Evolutionary conservation across 495 filamentous ascomycete species (phyloP).

Genomic region (Viridothelium virens): DNA sequence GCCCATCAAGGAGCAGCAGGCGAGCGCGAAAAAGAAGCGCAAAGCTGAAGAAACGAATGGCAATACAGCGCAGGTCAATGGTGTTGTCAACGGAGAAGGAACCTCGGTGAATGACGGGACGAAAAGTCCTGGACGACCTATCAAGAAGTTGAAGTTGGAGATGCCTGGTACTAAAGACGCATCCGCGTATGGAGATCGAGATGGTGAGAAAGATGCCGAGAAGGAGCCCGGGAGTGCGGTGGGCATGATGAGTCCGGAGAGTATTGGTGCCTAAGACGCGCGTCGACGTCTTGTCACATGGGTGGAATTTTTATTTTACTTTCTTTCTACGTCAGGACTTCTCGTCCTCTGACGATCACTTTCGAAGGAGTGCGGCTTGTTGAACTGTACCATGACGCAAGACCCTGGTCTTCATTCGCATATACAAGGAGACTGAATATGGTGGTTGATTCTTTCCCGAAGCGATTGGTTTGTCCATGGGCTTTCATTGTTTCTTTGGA

Average conservation of each 20-base stretch:
- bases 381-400: neutral
- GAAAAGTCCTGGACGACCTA: constrained; percentile 23
- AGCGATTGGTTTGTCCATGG: neutral
- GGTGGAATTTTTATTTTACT: neutral
- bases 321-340: neutral
- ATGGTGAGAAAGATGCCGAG: constrained; percentile 30
- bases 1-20: constrained; percentile 66
- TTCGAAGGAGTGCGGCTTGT: neutral
- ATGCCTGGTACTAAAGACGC: constrained; percentile 30
- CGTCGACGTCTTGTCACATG: neutral
- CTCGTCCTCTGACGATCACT: too few species aligned
- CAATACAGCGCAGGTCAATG: constrained; percentile 16
- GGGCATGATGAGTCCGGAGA: constrained; percentile 38
- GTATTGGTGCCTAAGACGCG: constrained; percentile 23
- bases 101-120: neutral
- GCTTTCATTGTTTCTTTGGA: neutral
- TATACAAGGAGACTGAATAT: neutral
- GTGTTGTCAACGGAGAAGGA: constrained; percentile 16
- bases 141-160: constrained; percentile 33
- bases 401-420: neutral
- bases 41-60: constrained; percentile 34
- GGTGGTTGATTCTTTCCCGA: neutral
- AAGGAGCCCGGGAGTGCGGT: constrained; percentile 23
- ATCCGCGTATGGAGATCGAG: constrained; percentile 18
- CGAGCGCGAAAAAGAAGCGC: constrained; percentile 62